Evolutionary conservation across 2,329 filamentous ascomycete genomes (phyloP), one percentile per base, ranked within the genome.

Genomic region (Hortaea werneckii): DNA sequence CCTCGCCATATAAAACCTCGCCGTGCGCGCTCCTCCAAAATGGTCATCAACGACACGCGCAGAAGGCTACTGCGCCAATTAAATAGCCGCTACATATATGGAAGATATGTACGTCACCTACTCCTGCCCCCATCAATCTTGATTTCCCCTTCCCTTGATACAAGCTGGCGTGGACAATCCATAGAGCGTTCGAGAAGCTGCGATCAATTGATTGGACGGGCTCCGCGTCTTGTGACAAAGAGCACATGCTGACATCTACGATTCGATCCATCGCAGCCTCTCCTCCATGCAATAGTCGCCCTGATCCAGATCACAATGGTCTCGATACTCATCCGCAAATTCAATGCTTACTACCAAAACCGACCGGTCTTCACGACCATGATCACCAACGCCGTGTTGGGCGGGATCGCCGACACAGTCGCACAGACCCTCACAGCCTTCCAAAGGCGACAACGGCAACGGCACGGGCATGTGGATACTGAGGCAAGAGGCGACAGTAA

Each of bases 331-430:
- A 82, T 83, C 40, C 78, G 86, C 58, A 86, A 87, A 63, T 98
- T 94, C 75, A 95, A 95, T 69, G 77, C 80, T 55, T 95, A 94
- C 72, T 98, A 96, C 77, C 83, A 87, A 55, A 82, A 88, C 62
- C 85, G 86, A 62, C 92, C 90, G 85, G 86, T 98, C 37, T 79
- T 98, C 60, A 98, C 92, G 51, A 98, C 94, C 68, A 98, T 98
- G 90, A 87, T 95, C 63, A 95, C 90, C 65, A 98, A 98, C 71
- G 86, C 92, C 55, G 70, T 96, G 46, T 80, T 98, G 48, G 88
- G 87, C 70, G 92, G 92, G 58, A 83, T 98, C 56, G 92, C 92
- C 67, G 92, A 98, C 67, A 96, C 92, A 30, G 87, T 94, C 41
- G 92, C 92, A 48, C 92, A 98, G 67, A 82, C 85, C 48, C 85